These are phyloP conservation scores for Mycena epipterygia DNA, from an alignment of 768 basidiomycete genomes.

Conservation along the genomic window DNA sequence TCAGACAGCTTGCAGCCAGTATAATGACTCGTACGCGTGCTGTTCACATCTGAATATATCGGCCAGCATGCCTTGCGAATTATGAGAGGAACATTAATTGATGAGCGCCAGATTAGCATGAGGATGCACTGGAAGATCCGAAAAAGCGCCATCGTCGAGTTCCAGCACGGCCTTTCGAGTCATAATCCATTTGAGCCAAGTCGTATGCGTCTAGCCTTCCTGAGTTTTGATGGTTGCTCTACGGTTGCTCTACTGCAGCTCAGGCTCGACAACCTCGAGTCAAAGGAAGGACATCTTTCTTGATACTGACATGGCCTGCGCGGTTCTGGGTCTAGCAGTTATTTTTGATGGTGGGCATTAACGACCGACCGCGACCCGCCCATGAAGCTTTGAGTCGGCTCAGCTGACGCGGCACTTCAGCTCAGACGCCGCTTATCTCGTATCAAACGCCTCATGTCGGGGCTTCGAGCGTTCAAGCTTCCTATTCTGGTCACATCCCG, in stretches of 20 bases:
- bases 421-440: conserved; percentile 23
- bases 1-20: not conserved
- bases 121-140: conserved; percentile 6
- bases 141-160: not conserved
- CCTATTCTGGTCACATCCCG: conserved; percentile 23
- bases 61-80: not conserved
- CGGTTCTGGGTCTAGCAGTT: not conserved
- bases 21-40: conserved; percentile 18
- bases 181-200: conserved; percentile 2
- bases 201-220: not conserved
- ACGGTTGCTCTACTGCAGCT: not conserved
- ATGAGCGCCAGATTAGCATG: conserved; percentile 18
- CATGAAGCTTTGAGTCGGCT: conserved; percentile 10
- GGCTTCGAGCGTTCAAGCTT: conserved; percentile 14
- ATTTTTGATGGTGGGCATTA: not conserved
- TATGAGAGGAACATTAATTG: conserved; percentile 11
- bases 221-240: not conserved
- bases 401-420: conserved; percentile 19
- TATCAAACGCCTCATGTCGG: conserved; percentile 24
- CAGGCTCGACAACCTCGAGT: no score
- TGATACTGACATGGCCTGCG: not conserved
- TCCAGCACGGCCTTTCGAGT: conserved; percentile 14
- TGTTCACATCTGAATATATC: conserved; percentile 22
- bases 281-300: not conserved
- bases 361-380: not conserved